Percentiles rank a stretch among this genome's conserved stretches.
phyloP scores from a whole-genome alignment of 2,329 filamentous ascomycete species.

The Elsinoe perseae region DNA sequence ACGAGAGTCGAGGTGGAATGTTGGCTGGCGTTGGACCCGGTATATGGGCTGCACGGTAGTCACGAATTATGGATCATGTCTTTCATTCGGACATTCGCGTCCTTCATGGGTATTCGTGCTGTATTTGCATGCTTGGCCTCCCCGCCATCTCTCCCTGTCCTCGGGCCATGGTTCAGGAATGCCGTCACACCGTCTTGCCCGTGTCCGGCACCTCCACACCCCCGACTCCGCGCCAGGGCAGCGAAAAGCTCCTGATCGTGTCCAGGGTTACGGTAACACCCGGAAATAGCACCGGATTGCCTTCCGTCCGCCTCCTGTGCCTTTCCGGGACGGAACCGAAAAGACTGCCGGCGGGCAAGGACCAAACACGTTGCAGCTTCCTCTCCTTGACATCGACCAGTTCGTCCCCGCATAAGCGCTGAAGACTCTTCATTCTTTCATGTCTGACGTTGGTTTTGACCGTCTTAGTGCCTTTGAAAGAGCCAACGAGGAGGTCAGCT shows the following conservation, averaged over 20 bases:
- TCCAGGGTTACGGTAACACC: neutral
- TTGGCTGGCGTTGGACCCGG: conserved; percentile 24
- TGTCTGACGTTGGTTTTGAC: neutral
- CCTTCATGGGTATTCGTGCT: neutral
- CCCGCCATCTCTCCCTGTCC: neutral
- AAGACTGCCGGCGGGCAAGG: neutral
- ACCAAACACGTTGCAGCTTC: conserved; percentile 2
- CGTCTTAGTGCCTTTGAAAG: neutral
- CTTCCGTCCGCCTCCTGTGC: neutral
- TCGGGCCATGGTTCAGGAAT: neutral
- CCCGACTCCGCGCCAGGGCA: neutral
- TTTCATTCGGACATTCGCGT: neutral
- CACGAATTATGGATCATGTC: neutral
- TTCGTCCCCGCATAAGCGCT: neutral
- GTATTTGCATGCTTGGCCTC: neutral
- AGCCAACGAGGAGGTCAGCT: neutral
- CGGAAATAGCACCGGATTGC: neutral
- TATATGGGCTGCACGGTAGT: conserved; percentile 32
- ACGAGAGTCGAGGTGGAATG: conserved; percentile 55
- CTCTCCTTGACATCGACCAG: neutral
- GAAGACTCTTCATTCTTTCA: conserved; percentile 9
- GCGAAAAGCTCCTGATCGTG: neutral
- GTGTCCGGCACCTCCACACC: neutral
- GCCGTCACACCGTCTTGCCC: neutral
- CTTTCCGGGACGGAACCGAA: conserved; percentile 4